Evolutionary conservation across 805 yeast genomes (phyloP).

Genomic region (Kuraishia hungarica): DNA sequence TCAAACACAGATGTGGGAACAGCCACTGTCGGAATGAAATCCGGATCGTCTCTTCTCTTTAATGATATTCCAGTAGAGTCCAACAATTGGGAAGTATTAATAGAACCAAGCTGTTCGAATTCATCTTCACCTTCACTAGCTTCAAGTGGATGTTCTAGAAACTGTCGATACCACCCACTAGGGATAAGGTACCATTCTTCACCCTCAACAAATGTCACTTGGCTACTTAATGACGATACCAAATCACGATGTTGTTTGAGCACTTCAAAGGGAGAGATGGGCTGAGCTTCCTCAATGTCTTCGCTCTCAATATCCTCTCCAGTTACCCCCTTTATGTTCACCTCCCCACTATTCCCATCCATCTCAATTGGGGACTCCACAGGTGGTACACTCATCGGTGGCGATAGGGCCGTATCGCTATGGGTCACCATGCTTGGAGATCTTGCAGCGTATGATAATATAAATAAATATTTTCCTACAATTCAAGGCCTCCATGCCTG

Average conservation of each 20-base stretch:
- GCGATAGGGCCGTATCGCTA: neutral
- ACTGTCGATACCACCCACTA: constrained; percentile 30
- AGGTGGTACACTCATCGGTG: neutral
- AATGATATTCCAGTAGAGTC: constrained; percentile 34
- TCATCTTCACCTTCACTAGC: constrained; percentile 21
- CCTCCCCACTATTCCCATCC: neutral
- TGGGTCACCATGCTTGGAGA: neutral
- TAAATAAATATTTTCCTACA: too few species aligned
- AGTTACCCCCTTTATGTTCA: neutral
- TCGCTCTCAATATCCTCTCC: neutral
- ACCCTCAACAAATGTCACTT: constrained; percentile 28
- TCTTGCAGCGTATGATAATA: neutral
- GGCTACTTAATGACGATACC: neutral
- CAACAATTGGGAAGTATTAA: constrained; percentile 36
- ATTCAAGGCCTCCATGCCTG: neutral
- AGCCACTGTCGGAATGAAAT: constrained; percentile 14
- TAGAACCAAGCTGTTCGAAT: constrained; percentile 29
- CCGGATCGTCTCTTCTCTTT: constrained; percentile 1
- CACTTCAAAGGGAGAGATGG: neutral
- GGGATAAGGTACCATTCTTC: constrained; percentile 42
- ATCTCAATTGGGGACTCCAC: neutral
- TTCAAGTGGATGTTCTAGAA: constrained; percentile 24
- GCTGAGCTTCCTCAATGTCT: neutral
- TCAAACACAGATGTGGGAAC: neutral
- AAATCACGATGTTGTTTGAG: neutral